Conservation (phyloP, 257 asterid species). For the Henckelia pumila region DNA sequence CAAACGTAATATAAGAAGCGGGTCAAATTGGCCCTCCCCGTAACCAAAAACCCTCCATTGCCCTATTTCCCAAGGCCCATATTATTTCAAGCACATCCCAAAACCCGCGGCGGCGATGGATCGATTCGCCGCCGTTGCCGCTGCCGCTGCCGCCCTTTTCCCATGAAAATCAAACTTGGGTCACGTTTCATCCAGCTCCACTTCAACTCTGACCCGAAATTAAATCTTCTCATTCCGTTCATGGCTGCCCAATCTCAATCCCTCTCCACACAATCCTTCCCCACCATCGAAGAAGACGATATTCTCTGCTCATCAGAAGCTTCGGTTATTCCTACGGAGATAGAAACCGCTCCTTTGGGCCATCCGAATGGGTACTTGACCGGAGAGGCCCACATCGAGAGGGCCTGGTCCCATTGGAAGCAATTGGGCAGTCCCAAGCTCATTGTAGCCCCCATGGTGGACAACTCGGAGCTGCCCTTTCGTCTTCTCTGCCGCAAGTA, state of each 20-base stretch:
- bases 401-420: constrained; percentile 95
- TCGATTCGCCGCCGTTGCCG: constrained; percentile 21
- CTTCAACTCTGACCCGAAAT: background rate
- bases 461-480: constrained; percentile 95
- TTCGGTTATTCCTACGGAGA: constrained; percentile 22
- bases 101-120: constrained; percentile 34
- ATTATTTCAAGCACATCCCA: background rate
- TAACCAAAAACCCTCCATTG: background rate
- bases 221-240: constrained; percentile 20
- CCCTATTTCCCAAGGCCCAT: background rate
- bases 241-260: constrained; percentile 55
- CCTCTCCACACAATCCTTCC: constrained; percentile 29
- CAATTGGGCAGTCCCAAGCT: constrained; percentile 69
- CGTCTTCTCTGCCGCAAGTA: constrained; percentile 90
- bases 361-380: constrained; percentile 60
- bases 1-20: background rate
- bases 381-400: constrained; percentile 68
- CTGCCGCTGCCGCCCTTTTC: constrained; percentile 23
- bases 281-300: constrained; percentile 39
- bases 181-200: constrained; percentile 21
- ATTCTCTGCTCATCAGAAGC: constrained; percentile 39
- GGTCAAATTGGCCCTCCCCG: background rate
- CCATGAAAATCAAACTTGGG: constrained; percentile 41
- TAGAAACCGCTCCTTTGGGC: constrained; percentile 23
- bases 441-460: constrained; percentile 95